Percentiles rank a stretch among this genome's conserved stretches.
Conservation (phyloP, 208 protist species). For the Kentomonas sorsogonicus region DNA sequence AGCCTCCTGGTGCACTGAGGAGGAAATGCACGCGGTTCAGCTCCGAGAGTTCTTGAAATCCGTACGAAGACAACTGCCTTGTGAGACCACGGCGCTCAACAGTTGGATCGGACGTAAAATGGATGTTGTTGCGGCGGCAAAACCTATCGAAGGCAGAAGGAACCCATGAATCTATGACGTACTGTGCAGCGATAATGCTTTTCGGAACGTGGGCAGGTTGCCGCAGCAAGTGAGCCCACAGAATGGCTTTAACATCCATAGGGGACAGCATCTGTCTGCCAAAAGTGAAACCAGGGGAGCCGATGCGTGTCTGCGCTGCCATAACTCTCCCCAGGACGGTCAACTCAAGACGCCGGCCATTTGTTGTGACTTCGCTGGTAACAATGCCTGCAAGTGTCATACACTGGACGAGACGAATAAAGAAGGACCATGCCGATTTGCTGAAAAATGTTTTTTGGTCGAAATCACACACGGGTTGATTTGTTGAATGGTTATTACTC, state of each 20-base stretch:
- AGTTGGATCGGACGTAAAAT: slow-evolving; percentile 21
- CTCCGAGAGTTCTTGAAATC: slow-evolving; percentile 20
- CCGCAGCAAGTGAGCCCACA: slow-evolving; percentile 68
- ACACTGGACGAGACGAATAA: slow-evolving; percentile 21
- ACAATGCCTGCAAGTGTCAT: slow-evolving; percentile 34
- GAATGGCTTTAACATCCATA: slow-evolving; percentile 58
- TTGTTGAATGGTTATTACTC: slow-evolving; percentile 23
- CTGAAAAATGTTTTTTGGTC: slow-evolving; percentile 40
- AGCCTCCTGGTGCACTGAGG: too few species aligned
- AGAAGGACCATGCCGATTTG: slow-evolving; percentile 24
- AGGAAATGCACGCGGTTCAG: slow-evolving; percentile 40
- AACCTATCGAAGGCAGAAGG: slow-evolving; percentile 27
- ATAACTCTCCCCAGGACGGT: slow-evolving; percentile 51
- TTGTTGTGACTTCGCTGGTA: slow-evolving; percentile 11
- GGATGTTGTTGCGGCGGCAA: slow-evolving; percentile 33
- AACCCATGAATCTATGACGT: slow-evolving; percentile 45
- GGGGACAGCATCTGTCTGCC: slow-evolving; percentile 25
- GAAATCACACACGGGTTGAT: slow-evolving; percentile 43
- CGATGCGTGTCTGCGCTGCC: too few species aligned
- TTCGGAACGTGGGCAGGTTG: slow-evolving; percentile 21
- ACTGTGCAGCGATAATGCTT: slow-evolving; percentile 25
- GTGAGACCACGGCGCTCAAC: slow-evolving; percentile 21
- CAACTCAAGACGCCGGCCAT: slow-evolving; percentile 25
- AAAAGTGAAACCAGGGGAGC: too few species aligned
- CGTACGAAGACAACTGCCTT: slow-evolving; percentile 39